These are phyloP conservation scores for Arachis stenosperma DNA, from an alignment of 306 rosid genomes.

Conservation along the genomic window DNA sequence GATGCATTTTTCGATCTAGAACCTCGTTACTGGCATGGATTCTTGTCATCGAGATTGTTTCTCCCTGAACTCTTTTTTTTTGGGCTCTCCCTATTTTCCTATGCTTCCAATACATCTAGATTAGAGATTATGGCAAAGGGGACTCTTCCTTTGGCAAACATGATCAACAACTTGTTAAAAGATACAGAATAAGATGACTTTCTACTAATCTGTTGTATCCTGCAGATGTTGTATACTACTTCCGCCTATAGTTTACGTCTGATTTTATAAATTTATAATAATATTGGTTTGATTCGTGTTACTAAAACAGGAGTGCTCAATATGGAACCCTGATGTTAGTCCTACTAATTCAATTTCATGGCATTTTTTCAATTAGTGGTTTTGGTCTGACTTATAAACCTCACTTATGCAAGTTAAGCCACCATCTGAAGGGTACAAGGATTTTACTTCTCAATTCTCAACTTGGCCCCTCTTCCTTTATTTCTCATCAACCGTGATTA, in stretches of 20 bases:
- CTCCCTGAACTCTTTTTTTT: conserved; percentile 83
- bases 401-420: conserved; percentile 4
- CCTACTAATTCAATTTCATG: neutral
- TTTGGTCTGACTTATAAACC: neutral
- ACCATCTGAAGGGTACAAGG: neutral
- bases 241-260: conserved; percentile 44
- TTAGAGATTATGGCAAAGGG: conserved; percentile 96
- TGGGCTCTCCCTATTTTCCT: conserved; percentile 87
- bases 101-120: conserved; percentile 87
- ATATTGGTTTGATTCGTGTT: conserved; percentile 27
- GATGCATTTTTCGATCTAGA: conserved; percentile 92
- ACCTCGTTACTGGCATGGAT: conserved; percentile 97
- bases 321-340: too few species aligned
- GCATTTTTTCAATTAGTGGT: neutral
- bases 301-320: conserved; percentile 4
- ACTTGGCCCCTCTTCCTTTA: neutral
- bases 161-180: conserved; percentile 85
- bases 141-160: conserved; percentile 86
- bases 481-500: neutral
- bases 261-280: conserved; percentile 38
- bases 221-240: conserved; percentile 41
- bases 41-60: conserved; percentile 89
- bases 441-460: neutral
- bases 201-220: conserved; percentile 50
- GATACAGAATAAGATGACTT: conserved; percentile 67